Percentiles rank a stretch among this genome's conserved stretches.
Evolutionary conservation across 2,329 filamentous ascomycete species (phyloP).

Genomic region (Epichloe typhina): DNA sequence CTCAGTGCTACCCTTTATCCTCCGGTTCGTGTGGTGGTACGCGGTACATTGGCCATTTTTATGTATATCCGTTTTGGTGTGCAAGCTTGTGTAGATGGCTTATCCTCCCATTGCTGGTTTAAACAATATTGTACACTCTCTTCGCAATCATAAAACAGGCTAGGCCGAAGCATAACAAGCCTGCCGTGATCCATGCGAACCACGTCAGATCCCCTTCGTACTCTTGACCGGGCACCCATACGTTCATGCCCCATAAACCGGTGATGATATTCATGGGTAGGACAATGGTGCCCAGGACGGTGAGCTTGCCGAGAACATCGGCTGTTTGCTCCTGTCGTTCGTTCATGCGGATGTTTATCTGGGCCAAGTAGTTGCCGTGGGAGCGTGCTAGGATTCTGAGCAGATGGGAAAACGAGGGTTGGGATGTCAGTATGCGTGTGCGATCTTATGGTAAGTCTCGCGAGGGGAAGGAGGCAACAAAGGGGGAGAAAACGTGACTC

Average conservation of each 20-base stretch:
- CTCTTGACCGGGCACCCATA: slow-evolving; percentile 86
- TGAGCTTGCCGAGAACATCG: slow-evolving; percentile 87
- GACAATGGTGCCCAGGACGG: slow-evolving; percentile 91
- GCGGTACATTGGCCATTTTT: too few relatives aligned
- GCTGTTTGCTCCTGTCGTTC: slow-evolving; percentile 92
- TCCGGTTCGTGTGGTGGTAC: too few relatives aligned
- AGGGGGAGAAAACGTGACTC: slow-evolving; percentile 21
- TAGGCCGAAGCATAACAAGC: slow-evolving; percentile 65
- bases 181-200: slow-evolving; percentile 65
- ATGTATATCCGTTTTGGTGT: not conserved
- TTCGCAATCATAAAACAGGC: slow-evolving; percentile 73
- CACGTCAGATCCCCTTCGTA: slow-evolving; percentile 60
- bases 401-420: not conserved
- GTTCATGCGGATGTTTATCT: slow-evolving; percentile 99
- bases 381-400: slow-evolving; percentile 67
- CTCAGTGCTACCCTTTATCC: too few relatives aligned
- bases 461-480: not conserved
- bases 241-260: slow-evolving; percentile 98
- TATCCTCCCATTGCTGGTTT: slow-evolving; percentile 1
- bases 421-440: not conserved
- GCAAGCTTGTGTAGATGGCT: not conserved
- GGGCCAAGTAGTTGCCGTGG: slow-evolving; percentile 94
- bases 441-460: not conserved
- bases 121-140: slow-evolving; percentile 70
- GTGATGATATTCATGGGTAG: slow-evolving; percentile 99